phyloP scores from a whole-genome alignment of 2,329 filamentous ascomycete species.

The Albifimbria verrucaria region DNA sequence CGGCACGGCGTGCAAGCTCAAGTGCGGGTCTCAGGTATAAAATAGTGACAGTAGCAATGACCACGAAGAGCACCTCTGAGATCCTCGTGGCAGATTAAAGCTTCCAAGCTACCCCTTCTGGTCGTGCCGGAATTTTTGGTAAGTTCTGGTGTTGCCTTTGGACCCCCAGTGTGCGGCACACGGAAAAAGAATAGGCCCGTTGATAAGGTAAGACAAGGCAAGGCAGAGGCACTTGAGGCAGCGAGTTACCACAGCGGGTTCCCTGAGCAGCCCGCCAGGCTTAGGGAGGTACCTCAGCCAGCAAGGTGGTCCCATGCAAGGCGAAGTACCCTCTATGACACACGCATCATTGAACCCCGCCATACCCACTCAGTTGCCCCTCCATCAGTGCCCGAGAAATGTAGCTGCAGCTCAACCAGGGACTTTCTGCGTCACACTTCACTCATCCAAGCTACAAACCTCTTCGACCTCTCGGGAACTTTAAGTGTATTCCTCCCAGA shows the following conservation, averaged over 20 bases:
- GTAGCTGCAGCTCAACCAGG: not conserved
- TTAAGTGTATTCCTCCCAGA: no score
- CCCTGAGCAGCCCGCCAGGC: no score
- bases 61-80: conserved; percentile 13
- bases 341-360: not conserved
- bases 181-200: conserved; percentile 32
- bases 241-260: not conserved
- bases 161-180: conserved; percentile 20
- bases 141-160: conserved; percentile 25
- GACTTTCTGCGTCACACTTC: not conserved
- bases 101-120: conserved; percentile 23
- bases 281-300: not conserved
- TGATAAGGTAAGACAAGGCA: no score
- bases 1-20: conserved; percentile 16
- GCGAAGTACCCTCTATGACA: not conserved
- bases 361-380: not conserved
- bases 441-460: not conserved
- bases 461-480: no score
- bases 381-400: not conserved
- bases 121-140: conserved; percentile 28
- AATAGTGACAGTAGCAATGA: conserved; percentile 18
- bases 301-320: not conserved
- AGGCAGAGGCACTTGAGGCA: no score
- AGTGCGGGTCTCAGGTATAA: conserved; percentile 11
- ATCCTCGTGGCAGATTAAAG: conserved; percentile 22